Evolutionary conservation across 1,284 basidiomycete genomes (phyloP), one percentile per base, ranked within the genome.

Genomic region (Puccinia novopanici): DNA sequence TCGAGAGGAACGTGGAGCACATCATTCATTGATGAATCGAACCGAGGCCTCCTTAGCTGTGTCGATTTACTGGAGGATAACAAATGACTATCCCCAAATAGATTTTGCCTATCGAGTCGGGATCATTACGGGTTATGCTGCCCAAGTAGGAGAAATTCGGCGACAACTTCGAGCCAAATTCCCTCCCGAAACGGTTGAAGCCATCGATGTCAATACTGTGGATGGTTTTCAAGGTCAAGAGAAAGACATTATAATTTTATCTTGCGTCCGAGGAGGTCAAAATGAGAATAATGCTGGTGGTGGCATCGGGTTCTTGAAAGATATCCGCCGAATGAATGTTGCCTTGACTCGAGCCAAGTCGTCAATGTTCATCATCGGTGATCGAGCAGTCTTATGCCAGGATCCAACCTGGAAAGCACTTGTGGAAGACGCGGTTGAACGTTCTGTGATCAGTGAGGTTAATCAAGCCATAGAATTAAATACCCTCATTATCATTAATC

Each of bases 221-320:
- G 94, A 98, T 87, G 95, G 95, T 12, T 98, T 98, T 84, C 95
- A 98, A 86, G 95, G 95, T 72, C 95, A 98, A 87, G 95, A 98
- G 85, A 98, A 98, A 86, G 93, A 95, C 83, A 90, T 98, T 75
- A 95, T 98, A 85, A 97, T 98, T 82, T 88, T 98, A 24, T 97
- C 95, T 2, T 95, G 93, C 85, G 95, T 98, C 27, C 90, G 95
- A 84, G 84, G 83, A n/a, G 84, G 85, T 10, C 80, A 81, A 4
- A 90, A 92, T n/a, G 91, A 92, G 27, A 24, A 52, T 17, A 73
- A 59, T n/a, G 40, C 59, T 54, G 45, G 59, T 10, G 89, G 89
- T 81, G 85, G 30, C 83, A 76, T 82, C 30, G 22, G 40, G 72
- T 27, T 59, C 42, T 24, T 52, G 73, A 71, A 81, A 91, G 94